A percentile compares a stretch with the other conserved stretches of the same genome.
Conservation (phyloP, 2,329 filamentous ascomycete species). For the Anthostomella pinea region DNA sequence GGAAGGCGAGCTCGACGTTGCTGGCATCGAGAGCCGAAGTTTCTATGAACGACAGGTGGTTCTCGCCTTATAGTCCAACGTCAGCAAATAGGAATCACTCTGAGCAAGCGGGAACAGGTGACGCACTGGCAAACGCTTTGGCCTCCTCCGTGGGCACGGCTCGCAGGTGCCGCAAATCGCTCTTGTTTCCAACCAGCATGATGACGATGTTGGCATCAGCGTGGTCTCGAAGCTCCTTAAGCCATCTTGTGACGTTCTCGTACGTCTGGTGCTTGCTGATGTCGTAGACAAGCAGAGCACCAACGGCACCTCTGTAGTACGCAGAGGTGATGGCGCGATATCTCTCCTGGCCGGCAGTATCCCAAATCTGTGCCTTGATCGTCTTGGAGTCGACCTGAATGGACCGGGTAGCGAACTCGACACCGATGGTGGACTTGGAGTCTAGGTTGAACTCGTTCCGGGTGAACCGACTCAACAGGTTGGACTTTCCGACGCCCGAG, state of each 20-base stretch:
- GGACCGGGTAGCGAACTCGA: conserved; percentile 97
- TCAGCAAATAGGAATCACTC: conserved; percentile 24
- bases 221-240: conserved; percentile 97
- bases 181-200: conserved; percentile 99
- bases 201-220: conserved; percentile 99
- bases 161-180: conserved; percentile 97
- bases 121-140: conserved; percentile 91
- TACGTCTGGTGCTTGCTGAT: conserved; percentile 99
- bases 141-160: conserved; percentile 97
- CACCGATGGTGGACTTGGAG: conserved; percentile 98
- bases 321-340: conserved; percentile 99
- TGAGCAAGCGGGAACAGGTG: conserved; percentile 1
- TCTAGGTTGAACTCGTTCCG: conserved; percentile 99
- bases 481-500: conserved; percentile 99
- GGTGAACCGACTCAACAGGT: conserved; percentile 98
- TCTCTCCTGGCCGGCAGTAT: conserved; percentile 97
- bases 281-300: conserved; percentile 96
- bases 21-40: conserved; percentile 97
- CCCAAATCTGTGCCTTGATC: conserved; percentile 99
- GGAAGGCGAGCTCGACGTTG: conserved; percentile 98
- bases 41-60: conserved; percentile 98
- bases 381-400: conserved; percentile 99
- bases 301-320: conserved; percentile 97
- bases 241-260: conserved; percentile 97
- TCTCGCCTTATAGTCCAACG: conserved; percentile 67